Percentiles rank a stretch among this genome's conserved stretches.
Evolutionary conservation across 2,329 filamentous ascomycete species (phyloP).

Genomic region (Colletotrichum musicola): DNA sequence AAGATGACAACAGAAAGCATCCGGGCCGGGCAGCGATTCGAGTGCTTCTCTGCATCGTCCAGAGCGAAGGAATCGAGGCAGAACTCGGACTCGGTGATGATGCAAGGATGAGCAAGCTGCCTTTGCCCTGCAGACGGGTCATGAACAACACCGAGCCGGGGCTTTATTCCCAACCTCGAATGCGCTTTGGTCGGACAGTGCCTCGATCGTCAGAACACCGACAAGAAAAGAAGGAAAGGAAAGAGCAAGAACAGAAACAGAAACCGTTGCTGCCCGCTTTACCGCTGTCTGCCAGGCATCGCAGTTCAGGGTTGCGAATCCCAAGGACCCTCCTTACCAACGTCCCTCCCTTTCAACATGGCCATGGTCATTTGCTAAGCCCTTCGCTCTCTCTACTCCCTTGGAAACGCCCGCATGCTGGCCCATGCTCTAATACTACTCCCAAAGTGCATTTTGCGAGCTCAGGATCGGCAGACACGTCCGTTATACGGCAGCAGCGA

Average conservation of each 20-base stretch:
- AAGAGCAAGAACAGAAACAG: neutral
- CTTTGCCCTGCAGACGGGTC: neutral
- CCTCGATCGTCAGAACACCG: neutral
- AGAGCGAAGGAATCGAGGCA: neutral
- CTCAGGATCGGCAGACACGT: neutral
- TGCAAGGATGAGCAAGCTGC: neutral
- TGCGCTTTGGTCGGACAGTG: conserved; percentile 1
- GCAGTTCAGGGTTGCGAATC: conserved; percentile 13
- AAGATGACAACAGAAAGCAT: neutral
- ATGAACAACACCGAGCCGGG: neutral
- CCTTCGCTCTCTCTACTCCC: conserved; percentile 11
- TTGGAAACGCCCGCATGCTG: conserved; percentile 7
- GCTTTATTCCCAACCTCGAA: neutral
- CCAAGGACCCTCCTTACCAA: neutral
- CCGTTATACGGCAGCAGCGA: conserved; percentile 14
- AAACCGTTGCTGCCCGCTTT: neutral
- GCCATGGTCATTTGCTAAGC: neutral
- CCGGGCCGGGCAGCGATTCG: neutral
- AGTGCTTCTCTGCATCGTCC: neutral
- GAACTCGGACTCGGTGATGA: neutral
- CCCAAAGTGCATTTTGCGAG: neutral
- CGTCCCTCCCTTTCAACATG: conserved; percentile 4
- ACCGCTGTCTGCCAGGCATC: conserved; percentile 6
- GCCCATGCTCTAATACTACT: neutral
- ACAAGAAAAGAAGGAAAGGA: conserved; percentile 2